Evolutionary conservation across 192 early-diverging fungal species (phyloP), one percentile per base, ranked within the genome.

Genomic region (Entomortierella chlamydospora): DNA sequence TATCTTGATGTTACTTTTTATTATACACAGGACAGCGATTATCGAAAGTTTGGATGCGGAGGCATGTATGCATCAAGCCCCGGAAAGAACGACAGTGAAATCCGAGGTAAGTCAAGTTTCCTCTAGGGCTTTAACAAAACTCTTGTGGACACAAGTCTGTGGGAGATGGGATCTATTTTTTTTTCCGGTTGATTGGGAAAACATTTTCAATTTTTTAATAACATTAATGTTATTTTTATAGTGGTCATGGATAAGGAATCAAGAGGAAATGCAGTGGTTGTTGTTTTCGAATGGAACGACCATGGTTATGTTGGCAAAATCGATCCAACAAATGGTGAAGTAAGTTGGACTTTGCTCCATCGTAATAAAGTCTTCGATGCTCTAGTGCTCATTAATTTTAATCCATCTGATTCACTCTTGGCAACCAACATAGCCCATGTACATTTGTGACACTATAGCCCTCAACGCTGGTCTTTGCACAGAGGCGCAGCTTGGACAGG

Each of bases 401-500:
- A 53, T 62, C 31, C 18, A 15, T 58, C 18, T 39, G 43, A 10
- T 41, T 41, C 20, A 2, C 45, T 63, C 4, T 57, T 33, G 1
- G 28, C 5, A 57, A 17, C 18, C 5, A 57, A 17, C 18, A 64
- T 26, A 86, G 83, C 33, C 61, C 23, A n/a, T 58, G 26, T 87
- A 84, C 52, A 79, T 91, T 13, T 93, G 92, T 57, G 85, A 87
- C 70, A 64, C 82, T 53, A 61, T 76, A 5, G 88, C 91, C 7
- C 80, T 91, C 13, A 56, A 73, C 4, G 83, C 87, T 57, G 73
- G 81, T 5, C 60, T 91, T 29, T 93, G 92, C 62, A 78, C 72
- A 0, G 68, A 88, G 8, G 61, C 64, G 11, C 71, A 90, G 25
- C 41, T 80, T 9, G 89, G 89, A 54, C 76, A 88, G 7, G 88